Conservation (phyloP, 495 filamentous ascomycete genomes). For the Articulospora tetracladia region DNA sequence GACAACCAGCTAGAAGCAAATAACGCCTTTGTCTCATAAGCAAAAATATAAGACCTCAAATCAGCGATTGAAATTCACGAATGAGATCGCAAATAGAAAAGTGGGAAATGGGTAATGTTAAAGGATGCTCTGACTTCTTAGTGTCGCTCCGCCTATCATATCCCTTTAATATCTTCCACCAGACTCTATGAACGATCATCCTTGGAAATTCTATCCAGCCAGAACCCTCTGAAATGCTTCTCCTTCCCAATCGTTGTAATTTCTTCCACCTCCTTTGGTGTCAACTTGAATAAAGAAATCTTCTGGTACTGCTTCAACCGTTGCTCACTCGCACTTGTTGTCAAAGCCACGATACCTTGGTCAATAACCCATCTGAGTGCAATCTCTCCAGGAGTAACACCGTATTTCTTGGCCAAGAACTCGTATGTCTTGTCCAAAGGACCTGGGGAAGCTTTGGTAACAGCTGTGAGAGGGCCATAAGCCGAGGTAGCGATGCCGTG, state of each 20-base stretch:
- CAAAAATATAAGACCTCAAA: too few species aligned
- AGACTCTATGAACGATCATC: constrained; percentile 50
- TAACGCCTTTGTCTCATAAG: too few species aligned
- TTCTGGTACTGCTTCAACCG: constrained; percentile 60
- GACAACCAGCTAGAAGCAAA: too few species aligned
- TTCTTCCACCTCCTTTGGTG: constrained; percentile 63
- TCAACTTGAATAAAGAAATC: constrained; percentile 64
- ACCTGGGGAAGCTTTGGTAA: constrained; percentile 61
- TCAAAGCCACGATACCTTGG: constrained; percentile 71
- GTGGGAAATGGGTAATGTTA: too few species aligned
- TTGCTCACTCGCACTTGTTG: constrained; percentile 71
- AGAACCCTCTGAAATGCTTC: constrained; percentile 70
- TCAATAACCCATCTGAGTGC: constrained; percentile 76
- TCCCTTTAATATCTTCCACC: not conserved
- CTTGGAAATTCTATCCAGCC: constrained; percentile 52
- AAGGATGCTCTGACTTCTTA: too few species aligned
- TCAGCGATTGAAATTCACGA: too few species aligned
- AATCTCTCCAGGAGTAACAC: constrained; percentile 65
- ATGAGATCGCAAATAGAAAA: too few species aligned
- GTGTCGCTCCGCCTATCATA: not conserved
- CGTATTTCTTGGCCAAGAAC: constrained; percentile 70
- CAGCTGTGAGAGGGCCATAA: constrained; percentile 65
- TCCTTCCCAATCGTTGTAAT: constrained; percentile 56
- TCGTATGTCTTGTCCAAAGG: constrained; percentile 62
- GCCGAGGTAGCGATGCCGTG: constrained; percentile 66